These are phyloP conservation scores for Macadamia tetraphylla DNA, from an alignment of 164 flowering plant genomes.

Conservation along the genomic window DNA sequence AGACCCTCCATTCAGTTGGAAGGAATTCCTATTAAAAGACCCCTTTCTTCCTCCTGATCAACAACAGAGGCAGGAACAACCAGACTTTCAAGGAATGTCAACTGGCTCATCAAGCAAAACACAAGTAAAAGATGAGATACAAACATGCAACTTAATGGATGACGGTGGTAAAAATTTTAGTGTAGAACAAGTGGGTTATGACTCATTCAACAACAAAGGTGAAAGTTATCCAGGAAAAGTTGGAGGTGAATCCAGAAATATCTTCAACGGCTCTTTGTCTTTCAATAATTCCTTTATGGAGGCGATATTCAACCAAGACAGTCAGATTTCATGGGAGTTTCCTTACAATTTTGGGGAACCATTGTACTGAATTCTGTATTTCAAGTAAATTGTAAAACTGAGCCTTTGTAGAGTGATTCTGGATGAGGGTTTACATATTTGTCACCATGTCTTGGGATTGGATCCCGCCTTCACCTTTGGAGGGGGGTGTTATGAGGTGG, in stretches of 20 bases:
- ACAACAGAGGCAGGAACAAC: no score
- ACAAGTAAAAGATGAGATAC: no score
- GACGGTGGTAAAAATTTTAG: not conserved
- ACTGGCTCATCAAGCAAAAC: no score
- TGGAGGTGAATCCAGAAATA: constrained; percentile 1
- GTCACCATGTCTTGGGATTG: no score
- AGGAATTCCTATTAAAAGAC: no score
- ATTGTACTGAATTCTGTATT: constrained; percentile 16
- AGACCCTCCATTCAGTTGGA: no score
- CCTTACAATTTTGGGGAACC: constrained; percentile 41
- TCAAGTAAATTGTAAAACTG: not conserved
- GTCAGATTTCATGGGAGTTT: constrained; percentile 42
- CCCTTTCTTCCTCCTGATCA: no score
- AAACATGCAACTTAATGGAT: not conserved
- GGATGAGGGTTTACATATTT: no score
- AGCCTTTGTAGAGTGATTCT: no score
- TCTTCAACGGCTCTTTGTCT: constrained; percentile 27
- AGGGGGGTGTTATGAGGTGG: no score
- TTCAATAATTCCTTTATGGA: constrained; percentile 54
- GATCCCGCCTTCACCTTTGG: no score
- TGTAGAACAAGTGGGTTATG: constrained; percentile 5
- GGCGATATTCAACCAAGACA: constrained; percentile 52
- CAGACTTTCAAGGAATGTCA: no score
- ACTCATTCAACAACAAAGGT: not conserved
- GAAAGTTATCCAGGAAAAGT: not conserved